phyloP scores from a whole-genome alignment of 768 basidiomycete genomes.

The Boletus subcaerulescens region DNA sequence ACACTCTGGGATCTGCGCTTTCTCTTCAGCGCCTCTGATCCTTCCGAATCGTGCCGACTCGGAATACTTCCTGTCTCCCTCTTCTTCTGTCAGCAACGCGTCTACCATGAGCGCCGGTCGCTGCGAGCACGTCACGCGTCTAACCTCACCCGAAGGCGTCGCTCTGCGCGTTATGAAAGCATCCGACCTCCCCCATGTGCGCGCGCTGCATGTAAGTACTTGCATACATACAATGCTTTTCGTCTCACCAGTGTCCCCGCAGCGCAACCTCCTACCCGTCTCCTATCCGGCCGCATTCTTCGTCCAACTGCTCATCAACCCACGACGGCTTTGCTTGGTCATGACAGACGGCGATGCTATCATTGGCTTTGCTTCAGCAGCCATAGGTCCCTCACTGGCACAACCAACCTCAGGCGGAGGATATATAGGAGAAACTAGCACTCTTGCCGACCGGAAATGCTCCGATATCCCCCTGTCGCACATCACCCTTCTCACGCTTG shows the following conservation, averaged over 20 bases:
- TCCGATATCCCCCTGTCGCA: conserved; percentile 11
- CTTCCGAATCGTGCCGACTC: conserved; percentile 21
- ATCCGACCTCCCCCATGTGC: conserved; percentile 28
- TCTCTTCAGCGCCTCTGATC: background rate
- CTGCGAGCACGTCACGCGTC: background rate
- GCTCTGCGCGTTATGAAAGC: conserved; percentile 27
- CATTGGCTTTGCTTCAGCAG: conserved; percentile 31
- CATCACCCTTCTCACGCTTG: conserved; percentile 30
- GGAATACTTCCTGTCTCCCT: background rate
- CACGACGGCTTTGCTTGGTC: conserved; percentile 29
- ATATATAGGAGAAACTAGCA: background rate
- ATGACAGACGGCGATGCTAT: conserved; percentile 21
- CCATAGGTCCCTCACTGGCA: conserved; percentile 1
- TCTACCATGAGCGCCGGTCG: conserved; percentile 8
- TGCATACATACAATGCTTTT: background rate
- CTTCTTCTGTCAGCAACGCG: background rate
- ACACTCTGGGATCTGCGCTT: too few relatives aligned
- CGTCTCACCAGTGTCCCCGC: background rate
- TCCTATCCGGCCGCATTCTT: conserved; percentile 32
- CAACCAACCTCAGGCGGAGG: background rate
- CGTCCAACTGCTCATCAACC: conserved; percentile 30
- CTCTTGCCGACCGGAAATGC: background rate
- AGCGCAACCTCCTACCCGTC: conserved; percentile 27
- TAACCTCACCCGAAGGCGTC: conserved; percentile 6
- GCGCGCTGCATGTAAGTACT: conserved; percentile 24